Percentiles rank a stretch among this genome's conserved stretches.
Conservation (phyloP, 1,284 basidiomycete genomes). For the Cystobasidium pallidum region DNA sequence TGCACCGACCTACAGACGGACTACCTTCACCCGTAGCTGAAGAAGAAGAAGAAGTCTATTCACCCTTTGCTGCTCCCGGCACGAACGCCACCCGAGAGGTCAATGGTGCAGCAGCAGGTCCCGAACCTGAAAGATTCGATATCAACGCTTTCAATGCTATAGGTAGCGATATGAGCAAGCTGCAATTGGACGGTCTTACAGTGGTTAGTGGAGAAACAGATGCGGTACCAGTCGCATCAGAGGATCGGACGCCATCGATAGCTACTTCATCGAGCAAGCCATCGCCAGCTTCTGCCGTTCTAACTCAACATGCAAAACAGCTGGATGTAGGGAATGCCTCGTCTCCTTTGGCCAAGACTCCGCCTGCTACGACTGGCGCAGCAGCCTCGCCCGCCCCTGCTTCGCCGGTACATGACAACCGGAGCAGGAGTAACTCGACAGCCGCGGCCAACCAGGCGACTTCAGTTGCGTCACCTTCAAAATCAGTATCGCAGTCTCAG, state of each 20-base stretch:
- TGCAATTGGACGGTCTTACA: slow-evolving; percentile 14
- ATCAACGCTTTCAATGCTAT: slow-evolving; percentile 33
- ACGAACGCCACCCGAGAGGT: neutral
- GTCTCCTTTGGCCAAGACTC: neutral
- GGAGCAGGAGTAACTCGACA: slow-evolving; percentile 6
- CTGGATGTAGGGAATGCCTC: neutral
- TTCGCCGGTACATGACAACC: neutral
- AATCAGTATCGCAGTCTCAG: neutral
- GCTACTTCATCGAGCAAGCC: neutral
- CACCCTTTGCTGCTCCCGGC: slow-evolving; percentile 2
- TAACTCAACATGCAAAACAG: slow-evolving; percentile 25
- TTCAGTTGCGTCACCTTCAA: slow-evolving; percentile 17
- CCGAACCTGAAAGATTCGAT: slow-evolving; percentile 10
- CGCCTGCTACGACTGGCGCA: neutral
- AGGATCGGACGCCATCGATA: neutral
- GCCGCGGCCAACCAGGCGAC: neutral
- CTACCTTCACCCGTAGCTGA: slow-evolving; percentile 37
- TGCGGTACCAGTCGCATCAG: neutral
- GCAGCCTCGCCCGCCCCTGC: neutral
- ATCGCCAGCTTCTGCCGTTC: neutral
- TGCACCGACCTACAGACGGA: slow-evolving; percentile 17
- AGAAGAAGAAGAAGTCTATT: slow-evolving; percentile 21
- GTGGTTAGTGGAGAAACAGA: slow-evolving; percentile 16
- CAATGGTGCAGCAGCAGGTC: slow-evolving; percentile 2
- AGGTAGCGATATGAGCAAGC: slow-evolving; percentile 2